Base-by-base conservation (phyloP, 164 flowering plant species). In the Aristolochia contorta region DNA sequence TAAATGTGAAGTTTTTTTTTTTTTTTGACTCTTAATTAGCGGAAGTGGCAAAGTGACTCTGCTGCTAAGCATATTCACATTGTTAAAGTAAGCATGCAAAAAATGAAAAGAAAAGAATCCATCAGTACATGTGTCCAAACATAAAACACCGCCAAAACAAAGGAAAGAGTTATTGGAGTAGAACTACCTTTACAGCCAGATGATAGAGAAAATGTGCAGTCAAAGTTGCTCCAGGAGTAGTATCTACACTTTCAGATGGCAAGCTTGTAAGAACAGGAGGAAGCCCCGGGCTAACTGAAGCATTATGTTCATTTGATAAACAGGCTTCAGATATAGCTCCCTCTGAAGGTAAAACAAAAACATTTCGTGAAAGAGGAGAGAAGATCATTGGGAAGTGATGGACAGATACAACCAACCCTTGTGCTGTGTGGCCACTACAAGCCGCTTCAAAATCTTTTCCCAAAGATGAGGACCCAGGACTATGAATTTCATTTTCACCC, bases 171-270 rank as follows among this genome's bases (percentile, higher is more conserved):
- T 6, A 58, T 3, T n/a, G 27, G 43, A 13, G 16, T 12, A 43
- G 58, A 9, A 37, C 23, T 79, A 93, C 99, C 96, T 87, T 90
- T 41, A 80, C 72, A 53, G 91, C 92, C 67, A 93, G 76, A 82
- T 88, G 87, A 74, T 93, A 93, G 58, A 93, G 84, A 79, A 93
- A 84, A 75, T 93, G 84, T 57, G 99, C 97, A 3, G 97, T 90
- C 65, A 90, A 87, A 53, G 75, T 76, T 64, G 85, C 86, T 25
- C 94, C 99, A 59, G 96, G 86, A 71, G 85, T 80, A 62, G 74
- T 65, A 60, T 90, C 99, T 66, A 90, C 98, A 56, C 79, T 76
- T 72, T 86, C 88, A 74, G 78, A 75, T 45, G 69, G 52, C 59
- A 69, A 43, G 47, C 92, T 89, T 52, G 82, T 75, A 69, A 79